Evolutionary conservation across 208 protist genomes (phyloP), one percentile per base, ranked within the genome.

Genomic region (Crithidia thermophila): DNA sequence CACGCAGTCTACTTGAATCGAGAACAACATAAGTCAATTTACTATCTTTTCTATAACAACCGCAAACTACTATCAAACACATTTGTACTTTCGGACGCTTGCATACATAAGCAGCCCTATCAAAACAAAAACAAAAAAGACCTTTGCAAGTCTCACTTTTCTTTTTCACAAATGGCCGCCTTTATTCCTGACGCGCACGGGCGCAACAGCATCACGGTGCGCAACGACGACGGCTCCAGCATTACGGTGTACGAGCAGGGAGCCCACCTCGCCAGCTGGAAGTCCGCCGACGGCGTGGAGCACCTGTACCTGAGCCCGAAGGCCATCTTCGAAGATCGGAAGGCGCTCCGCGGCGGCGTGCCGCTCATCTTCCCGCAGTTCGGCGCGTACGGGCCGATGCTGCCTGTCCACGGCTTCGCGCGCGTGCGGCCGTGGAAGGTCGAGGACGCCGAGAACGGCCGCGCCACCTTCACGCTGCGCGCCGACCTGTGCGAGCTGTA

Each of bases 351-450:
- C 34, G 93, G 93, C 58, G 93, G 93, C 8, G 89, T 97, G 45
- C 93, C 93, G 40, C 63, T 97, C 18, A 91, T 92, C 58, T 97
- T 92, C 42, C 93, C 93, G 1, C 93, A 97, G 77, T 97, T 97
- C 75, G 73, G 76, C 58, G 72, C 75, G 47, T 77, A 73, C 49
- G 93, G 90, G 31, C 71, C 84, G 34, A 49, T 94, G 42, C 59
- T 79, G 25, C 70, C 69, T 40, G 70, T 77, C 18, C 93, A 97
- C 81, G 93, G 93, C 33, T 95, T 95, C 67, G 80, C 83, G n/a
- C 85, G 93, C 47, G 52, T 80, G 23, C 73, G 81, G 2, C 67
- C 70, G 47, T 84, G 79, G 79, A 43, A 67, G 16, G 43, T 82
- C 34, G 71, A 77, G n/a, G 56, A 58, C 25, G 57, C 62, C n/a